These are phyloP conservation scores for Zanthoxylum bungeanum DNA, from an alignment of 345 rosid genomes.

Conservation along the genomic window DNA sequence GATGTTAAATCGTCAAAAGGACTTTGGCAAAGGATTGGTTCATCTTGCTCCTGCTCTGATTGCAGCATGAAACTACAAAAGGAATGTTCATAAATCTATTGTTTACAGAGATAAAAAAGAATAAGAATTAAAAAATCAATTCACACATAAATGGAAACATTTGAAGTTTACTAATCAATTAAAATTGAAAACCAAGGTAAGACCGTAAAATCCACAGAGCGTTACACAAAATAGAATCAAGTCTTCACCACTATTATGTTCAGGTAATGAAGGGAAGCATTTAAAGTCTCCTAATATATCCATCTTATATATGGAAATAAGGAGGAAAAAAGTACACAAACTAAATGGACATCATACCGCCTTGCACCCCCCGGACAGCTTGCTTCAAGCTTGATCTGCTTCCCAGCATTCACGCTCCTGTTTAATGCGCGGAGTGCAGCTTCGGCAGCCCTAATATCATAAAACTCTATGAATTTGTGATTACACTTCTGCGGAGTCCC, in stretches of 20 bases:
- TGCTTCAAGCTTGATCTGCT: slow-evolving; percentile 70
- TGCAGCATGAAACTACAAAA: slow-evolving; percentile 46
- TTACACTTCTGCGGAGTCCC: slow-evolving; percentile 51
- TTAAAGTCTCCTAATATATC: slow-evolving; percentile 2
- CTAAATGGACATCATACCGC: slow-evolving; percentile 24
- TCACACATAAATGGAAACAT: neutral
- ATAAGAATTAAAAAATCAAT: neutral
- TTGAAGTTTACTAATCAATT: neutral
- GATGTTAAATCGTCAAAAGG: slow-evolving; percentile 42
- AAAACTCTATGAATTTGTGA: slow-evolving; percentile 68
- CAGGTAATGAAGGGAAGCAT: too few relatives aligned
- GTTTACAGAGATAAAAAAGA: neutral
- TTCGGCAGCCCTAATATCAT: slow-evolving; percentile 82
- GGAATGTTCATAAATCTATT: slow-evolving; percentile 1
- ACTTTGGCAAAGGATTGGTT: slow-evolving; percentile 35
- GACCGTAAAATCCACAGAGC: too few relatives aligned
- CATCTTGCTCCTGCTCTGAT: slow-evolving; percentile 49
- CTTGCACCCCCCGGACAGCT: slow-evolving; percentile 48
- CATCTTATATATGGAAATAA: neutral
- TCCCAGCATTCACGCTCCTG: slow-evolving; percentile 68
- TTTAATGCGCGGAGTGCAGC: slow-evolving; percentile 65
- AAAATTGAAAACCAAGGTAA: slow-evolving; percentile 2
- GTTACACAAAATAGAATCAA: too few relatives aligned
- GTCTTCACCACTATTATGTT: too few relatives aligned
- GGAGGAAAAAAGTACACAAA: slow-evolving; percentile 2